Evolutionary conservation across 805 yeast species (phyloP), one percentile per base, ranked within the genome.

Genomic region (Wickerhamiella sergipiensis): DNA sequence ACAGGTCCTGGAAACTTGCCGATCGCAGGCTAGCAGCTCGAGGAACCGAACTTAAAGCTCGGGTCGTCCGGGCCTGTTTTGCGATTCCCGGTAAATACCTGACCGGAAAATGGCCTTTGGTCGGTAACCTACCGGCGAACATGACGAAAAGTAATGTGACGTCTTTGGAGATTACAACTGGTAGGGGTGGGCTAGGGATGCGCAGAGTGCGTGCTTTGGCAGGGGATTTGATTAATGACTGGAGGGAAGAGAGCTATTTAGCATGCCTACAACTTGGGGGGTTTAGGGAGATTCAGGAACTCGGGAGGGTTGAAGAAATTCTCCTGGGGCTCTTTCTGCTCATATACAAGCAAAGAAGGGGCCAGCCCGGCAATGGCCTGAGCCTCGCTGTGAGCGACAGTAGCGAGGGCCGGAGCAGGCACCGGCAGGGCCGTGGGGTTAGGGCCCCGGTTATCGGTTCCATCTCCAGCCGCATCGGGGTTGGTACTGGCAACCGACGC

Each of bases 301-400:
- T n/a, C 24, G 8, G 50, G 50, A 10, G 50, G 50, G 24, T 43
- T 48, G 38, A 48, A 48, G 40, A 43, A 43, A 18, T 43, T 26
- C 22, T 38, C 38, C 23, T 21, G 40, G 10, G 22, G 19, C 22
- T 22, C 19, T 9, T 36, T 36, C 18, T 13, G 17, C 40, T 36
- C 40, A 17, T 21, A n/a, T 23, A 38, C 43, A 9, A 36, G 40
- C 40, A 36, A 36, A 10, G 21, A 13, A 7, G 43, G 33, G 15
- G 43, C 8, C 48, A 9, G 21, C 3, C 18, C 13, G 38, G 39
- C 31, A n/a, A 29, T 15, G n/a, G 21, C 31, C 31, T 23, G 45
- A 6, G 40, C 40, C 40, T 36, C 40, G 40, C 40, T 36, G 19
- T 23, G 45, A 15, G 29, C 29, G 7, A 21, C 19, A 12, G 31